These are phyloP conservation scores for Xerocomellus intermedius DNA, from an alignment of 768 basidiomycete genomes.

Conservation along the genomic window DNA sequence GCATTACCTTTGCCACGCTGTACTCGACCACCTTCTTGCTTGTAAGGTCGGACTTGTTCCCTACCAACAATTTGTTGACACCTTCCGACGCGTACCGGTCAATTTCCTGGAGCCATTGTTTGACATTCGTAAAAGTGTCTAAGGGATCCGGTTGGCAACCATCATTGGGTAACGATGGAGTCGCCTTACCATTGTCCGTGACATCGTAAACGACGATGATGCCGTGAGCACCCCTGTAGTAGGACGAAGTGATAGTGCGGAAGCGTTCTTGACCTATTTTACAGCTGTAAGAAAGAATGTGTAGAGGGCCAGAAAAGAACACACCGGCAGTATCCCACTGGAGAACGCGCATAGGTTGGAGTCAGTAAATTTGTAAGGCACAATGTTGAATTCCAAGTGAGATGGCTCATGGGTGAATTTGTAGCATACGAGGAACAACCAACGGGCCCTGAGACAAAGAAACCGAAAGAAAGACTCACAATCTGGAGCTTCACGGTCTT, in stretches of 20 bases:
- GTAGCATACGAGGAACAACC: background rate
- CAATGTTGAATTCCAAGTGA: background rate
- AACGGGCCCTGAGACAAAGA: slow-evolving; percentile 1
- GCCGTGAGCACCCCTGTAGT: slow-evolving; percentile 98
- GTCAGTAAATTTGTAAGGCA: slow-evolving; percentile 10
- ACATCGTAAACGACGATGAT: slow-evolving; percentile 99
- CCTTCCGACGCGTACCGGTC: slow-evolving; percentile 97
- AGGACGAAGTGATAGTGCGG: slow-evolving; percentile 98
- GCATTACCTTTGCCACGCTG: slow-evolving; percentile 73
- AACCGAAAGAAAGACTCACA: slow-evolving; percentile 49
- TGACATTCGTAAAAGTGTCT: slow-evolving; percentile 96
- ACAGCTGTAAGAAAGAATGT: slow-evolving; percentile 3
- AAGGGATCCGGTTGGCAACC: slow-evolving; percentile 7
- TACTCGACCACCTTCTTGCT: slow-evolving; percentile 96
- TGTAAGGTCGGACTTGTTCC: slow-evolving; percentile 98
- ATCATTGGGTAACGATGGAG: background rate
- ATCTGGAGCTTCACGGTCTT: slow-evolving; percentile 99
- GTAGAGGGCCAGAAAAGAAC: slow-evolving; percentile 14
- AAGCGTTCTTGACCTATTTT: slow-evolving; percentile 89
- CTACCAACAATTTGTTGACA: slow-evolving; percentile 97
- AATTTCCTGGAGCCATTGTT: slow-evolving; percentile 93
- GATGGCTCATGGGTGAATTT: background rate
- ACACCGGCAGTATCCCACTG: slow-evolving; percentile 95
- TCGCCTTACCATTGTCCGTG: slow-evolving; percentile 76
- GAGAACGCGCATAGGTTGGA: slow-evolving; percentile 15